Conservation (phyloP, 2,329 filamentous ascomycete genomes). For the Talaromyces sp. region DNA sequence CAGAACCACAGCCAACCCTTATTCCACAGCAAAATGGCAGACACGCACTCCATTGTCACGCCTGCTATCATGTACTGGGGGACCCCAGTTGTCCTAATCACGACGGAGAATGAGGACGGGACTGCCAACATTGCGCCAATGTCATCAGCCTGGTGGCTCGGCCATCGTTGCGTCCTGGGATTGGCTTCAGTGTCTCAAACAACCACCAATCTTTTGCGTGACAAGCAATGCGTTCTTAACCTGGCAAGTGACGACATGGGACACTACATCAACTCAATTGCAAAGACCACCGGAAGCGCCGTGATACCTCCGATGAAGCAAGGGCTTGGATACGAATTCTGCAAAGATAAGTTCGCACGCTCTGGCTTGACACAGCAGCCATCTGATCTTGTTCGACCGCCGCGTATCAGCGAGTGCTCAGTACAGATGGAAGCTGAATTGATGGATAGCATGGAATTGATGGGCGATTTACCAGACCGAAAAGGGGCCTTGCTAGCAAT, state of each 20-base stretch:
- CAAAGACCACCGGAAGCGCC: conserved; percentile 39
- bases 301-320: not conserved
- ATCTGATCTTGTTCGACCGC: not conserved
- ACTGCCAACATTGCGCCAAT: conserved; percentile 44
- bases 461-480: not conserved
- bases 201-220: conserved; percentile 40
- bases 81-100: conserved; percentile 35
- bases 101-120: conserved; percentile 41
- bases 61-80: conserved; percentile 13
- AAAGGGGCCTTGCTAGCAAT: not conserved
- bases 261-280: conserved; percentile 37
- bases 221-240: conserved; percentile 44
- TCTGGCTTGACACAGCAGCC: not conserved
- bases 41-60: conserved; percentile 3
- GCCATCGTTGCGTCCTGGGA: conserved; percentile 43
- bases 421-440: not conserved
- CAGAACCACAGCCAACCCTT: not conserved
- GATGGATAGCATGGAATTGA: not conserved
- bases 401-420: not conserved
- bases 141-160: conserved; percentile 47
- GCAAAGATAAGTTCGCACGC: conserved; percentile 2
- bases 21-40: not conserved
- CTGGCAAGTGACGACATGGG: conserved; percentile 37
- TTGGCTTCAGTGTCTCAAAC: conserved; percentile 37
- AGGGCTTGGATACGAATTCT: not conserved